Percentiles rank a stretch among this genome's conserved stretches.
phyloP scores from a whole-genome alignment of 139 green algal genomes.

The Auxenochlorella pyrenoidosa region DNA sequence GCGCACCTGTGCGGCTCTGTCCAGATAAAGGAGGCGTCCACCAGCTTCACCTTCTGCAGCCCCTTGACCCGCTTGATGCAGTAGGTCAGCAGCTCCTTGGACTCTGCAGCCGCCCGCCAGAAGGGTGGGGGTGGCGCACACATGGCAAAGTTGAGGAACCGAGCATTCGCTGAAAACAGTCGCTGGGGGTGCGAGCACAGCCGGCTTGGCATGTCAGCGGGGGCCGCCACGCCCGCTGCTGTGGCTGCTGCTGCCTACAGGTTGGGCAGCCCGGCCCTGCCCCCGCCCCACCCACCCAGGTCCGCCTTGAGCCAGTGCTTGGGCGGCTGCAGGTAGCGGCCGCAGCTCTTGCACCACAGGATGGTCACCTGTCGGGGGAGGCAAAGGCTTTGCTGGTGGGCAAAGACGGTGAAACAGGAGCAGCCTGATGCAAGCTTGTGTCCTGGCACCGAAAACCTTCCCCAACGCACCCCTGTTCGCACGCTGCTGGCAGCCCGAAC shows the following conservation, averaged over 20 bases:
- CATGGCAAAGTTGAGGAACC: too few relatives aligned
- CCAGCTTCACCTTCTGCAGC: conserved; percentile 93
- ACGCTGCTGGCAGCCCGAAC: too few relatives aligned
- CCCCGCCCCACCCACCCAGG: conserved; percentile 40
- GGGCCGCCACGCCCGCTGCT: neutral
- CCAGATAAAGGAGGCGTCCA: conserved; percentile 99
- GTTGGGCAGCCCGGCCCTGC: too few relatives aligned
- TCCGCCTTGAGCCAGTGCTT: conserved; percentile 94
- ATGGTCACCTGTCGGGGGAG: conserved; percentile 64
- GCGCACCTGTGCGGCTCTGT: conserved; percentile 94
- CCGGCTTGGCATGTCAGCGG: neutral
- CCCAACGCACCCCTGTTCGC: too few relatives aligned
- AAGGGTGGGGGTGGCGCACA: too few relatives aligned
- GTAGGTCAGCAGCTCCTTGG: conserved; percentile 97
- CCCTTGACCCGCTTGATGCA: conserved; percentile 96
- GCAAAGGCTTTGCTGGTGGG: neutral
- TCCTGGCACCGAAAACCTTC: too few relatives aligned
- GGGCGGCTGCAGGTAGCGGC: conserved; percentile 94
- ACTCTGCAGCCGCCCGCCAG: too few relatives aligned
- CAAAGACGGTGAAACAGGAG: neutral
- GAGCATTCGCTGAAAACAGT: too few relatives aligned
- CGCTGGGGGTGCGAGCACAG: neutral
- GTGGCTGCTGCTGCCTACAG: too few relatives aligned
- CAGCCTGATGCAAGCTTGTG: too few relatives aligned
- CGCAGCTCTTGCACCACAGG: conserved; percentile 93